Percentiles rank a stretch among this genome's conserved stretches.
Conservation (phyloP, 2,329 filamentous ascomycete genomes). For the Diaporthe amygdali region DNA sequence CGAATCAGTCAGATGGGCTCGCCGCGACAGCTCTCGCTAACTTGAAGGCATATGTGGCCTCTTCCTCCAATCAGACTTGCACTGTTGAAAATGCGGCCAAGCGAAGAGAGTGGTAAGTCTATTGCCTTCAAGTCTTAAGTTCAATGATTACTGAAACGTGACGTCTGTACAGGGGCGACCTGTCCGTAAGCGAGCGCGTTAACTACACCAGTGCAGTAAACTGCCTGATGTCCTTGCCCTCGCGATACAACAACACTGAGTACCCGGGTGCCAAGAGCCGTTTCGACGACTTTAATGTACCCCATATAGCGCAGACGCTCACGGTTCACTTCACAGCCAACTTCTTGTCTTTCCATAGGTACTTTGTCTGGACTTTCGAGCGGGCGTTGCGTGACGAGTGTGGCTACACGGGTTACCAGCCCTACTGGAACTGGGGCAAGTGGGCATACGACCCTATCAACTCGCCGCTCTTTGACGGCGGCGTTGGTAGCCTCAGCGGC, state of each 20-base stretch:
- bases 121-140: neutral
- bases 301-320: constrained; percentile 53
- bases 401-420: constrained; percentile 8
- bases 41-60: neutral
- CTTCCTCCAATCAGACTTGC: neutral
- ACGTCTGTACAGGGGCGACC: neutral
- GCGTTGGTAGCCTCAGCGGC: neutral
- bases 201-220: constrained; percentile 41
- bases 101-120: neutral
- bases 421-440: constrained; percentile 18
- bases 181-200: neutral
- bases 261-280: constrained; percentile 37
- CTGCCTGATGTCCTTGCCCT: constrained; percentile 39
- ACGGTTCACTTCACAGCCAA: constrained; percentile 34
- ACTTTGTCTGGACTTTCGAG: neutral
- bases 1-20: neutral
- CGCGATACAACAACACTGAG: constrained; percentile 33
- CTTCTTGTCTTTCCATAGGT: constrained; percentile 11
- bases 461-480: constrained; percentile 15
- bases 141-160: neutral
- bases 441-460: constrained; percentile 31
- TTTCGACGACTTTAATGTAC: constrained; percentile 53
- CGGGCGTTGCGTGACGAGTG: constrained; percentile 10
- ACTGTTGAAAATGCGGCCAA: neutral
- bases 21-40: neutral